A percentile compares a stretch with the other conserved stretches of the same genome.
These are phyloP conservation scores for Lepidopterella palustris DNA, from an alignment of 495 filamentous ascomycete genomes.

Conservation along the genomic window DNA sequence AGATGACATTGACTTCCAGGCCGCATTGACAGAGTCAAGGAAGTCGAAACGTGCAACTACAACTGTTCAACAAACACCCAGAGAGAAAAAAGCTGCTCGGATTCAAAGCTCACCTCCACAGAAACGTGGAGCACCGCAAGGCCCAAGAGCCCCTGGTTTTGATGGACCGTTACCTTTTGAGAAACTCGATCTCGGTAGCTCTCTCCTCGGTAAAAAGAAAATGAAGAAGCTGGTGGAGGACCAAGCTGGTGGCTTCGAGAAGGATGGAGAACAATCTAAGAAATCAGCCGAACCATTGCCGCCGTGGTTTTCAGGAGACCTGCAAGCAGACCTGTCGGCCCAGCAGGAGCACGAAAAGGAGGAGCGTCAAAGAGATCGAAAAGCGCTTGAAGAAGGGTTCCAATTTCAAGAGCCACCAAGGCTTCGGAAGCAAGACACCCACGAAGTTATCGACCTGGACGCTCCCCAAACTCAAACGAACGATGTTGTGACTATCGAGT, in stretches of 20 bases:
- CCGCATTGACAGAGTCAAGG: constrained; percentile 48
- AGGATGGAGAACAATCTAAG: constrained; percentile 37
- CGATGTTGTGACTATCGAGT: constrained; percentile 33
- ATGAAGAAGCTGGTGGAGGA: constrained; percentile 43
- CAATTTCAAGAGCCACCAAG: constrained; percentile 38
- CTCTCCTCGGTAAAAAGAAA: constrained; percentile 49
- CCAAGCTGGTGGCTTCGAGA: constrained; percentile 64
- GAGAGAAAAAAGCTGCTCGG: neutral
- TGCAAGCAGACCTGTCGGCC: constrained; percentile 33
- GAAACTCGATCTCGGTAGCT: constrained; percentile 63
- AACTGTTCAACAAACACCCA: constrained; percentile 5
- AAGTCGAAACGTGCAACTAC: constrained; percentile 35
- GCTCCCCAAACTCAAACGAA: constrained; percentile 15
- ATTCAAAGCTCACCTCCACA: constrained; percentile 9
- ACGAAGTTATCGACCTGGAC: constrained; percentile 35
- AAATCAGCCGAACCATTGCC: constrained; percentile 61
- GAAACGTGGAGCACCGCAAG: constrained; percentile 4
- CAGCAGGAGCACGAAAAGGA: constrained; percentile 33
- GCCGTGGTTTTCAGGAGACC: constrained; percentile 69
- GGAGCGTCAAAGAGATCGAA: constrained; percentile 24
- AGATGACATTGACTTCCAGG: constrained; percentile 57
- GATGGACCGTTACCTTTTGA: constrained; percentile 86
- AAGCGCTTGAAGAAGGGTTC: constrained; percentile 25
- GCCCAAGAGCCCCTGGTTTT: constrained; percentile 49
- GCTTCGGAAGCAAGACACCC: constrained; percentile 36